phyloP scores from a whole-genome alignment of 805 yeast species.

The Zygosaccharomyces rouxii region DNA sequence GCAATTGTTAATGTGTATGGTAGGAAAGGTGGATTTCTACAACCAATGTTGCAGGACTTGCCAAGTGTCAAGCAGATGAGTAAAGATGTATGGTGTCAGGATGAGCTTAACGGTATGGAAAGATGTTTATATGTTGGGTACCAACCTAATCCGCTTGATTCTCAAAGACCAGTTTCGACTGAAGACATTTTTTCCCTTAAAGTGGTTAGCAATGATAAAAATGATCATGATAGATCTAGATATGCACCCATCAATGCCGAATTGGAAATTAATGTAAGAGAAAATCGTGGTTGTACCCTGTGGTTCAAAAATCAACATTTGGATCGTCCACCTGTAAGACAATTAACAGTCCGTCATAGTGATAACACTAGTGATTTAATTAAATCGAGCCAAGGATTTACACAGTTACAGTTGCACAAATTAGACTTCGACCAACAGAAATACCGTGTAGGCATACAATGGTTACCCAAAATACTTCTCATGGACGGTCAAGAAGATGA shows the following conservation, averaged over 20 bases:
- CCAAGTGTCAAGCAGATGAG: slow-evolving; percentile 53
- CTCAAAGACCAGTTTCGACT: slow-evolving; percentile 32
- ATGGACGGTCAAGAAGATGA: slow-evolving; percentile 33
- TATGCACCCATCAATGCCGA: slow-evolving; percentile 67
- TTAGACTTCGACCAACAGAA: slow-evolving; percentile 49
- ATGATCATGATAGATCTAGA: slow-evolving; percentile 41
- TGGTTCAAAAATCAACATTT: slow-evolving; percentile 48
- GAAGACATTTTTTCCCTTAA: slow-evolving; percentile 45
- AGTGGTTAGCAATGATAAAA: slow-evolving; percentile 47
- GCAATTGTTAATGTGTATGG: slow-evolving; percentile 48
- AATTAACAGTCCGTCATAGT: slow-evolving; percentile 50
- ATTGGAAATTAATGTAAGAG: slow-evolving; percentile 50
- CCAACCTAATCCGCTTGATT: slow-evolving; percentile 46
- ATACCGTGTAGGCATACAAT: slow-evolving; percentile 64
- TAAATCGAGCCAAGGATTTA: slow-evolving; percentile 60
- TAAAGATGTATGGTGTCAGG: slow-evolving; percentile 35
- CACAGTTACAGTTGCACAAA: slow-evolving; percentile 59
- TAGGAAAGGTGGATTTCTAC: slow-evolving; percentile 43
- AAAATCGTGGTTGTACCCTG: slow-evolving; percentile 62
- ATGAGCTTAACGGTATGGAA: slow-evolving; percentile 45
- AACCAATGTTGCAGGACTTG: slow-evolving; percentile 48
- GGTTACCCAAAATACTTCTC: slow-evolving; percentile 59
- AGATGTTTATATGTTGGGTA: slow-evolving; percentile 49
- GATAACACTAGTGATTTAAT: slow-evolving; percentile 37
- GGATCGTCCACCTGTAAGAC: slow-evolving; percentile 57